Percentiles rank a stretch among this genome's conserved stretches.
Conservation (phyloP, 2,329 filamentous ascomycete species). For the Trichophyton mentagrophytes region DNA sequence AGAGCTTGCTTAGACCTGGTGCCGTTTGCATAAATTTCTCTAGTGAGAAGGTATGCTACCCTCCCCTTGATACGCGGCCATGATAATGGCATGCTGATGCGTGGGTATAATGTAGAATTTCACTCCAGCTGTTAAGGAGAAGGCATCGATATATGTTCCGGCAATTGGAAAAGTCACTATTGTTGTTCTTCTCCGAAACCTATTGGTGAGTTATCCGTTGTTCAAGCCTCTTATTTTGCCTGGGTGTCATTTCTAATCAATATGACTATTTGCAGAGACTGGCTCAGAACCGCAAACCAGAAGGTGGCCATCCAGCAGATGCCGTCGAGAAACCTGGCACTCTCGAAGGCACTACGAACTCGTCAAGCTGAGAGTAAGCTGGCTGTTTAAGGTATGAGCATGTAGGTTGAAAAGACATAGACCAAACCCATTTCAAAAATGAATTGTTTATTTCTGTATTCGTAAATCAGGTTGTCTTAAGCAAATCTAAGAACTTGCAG, state of each 20-base stretch:
- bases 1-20: slow-evolving; percentile 68
- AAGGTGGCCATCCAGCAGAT: slow-evolving; percentile 29
- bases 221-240: background rate
- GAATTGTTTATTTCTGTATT: background rate
- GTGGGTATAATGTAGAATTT: slow-evolving; percentile 52
- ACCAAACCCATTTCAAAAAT: background rate
- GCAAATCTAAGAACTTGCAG: too few relatives aligned
- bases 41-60: slow-evolving; percentile 54
- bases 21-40: slow-evolving; percentile 99
- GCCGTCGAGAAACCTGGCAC: slow-evolving; percentile 32
- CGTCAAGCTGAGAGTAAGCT: background rate
- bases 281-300: slow-evolving; percentile 31
- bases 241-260: slow-evolving; percentile 3
- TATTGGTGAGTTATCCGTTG: slow-evolving; percentile 52
- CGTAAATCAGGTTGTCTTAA: background rate
- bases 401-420: background rate
- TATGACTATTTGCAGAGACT: slow-evolving; percentile 22
- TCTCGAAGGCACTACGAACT: slow-evolving; percentile 19
- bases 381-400: background rate
- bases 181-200: slow-evolving; percentile 73
- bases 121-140: slow-evolving; percentile 77
- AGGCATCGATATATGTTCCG: slow-evolving; percentile 91
- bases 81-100: background rate
- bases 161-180: slow-evolving; percentile 98
- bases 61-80: background rate